Evolutionary conservation across 768 basidiomycete genomes (phyloP), one percentile per base, ranked within the genome.

Genomic region (Grammothele lineata): DNA sequence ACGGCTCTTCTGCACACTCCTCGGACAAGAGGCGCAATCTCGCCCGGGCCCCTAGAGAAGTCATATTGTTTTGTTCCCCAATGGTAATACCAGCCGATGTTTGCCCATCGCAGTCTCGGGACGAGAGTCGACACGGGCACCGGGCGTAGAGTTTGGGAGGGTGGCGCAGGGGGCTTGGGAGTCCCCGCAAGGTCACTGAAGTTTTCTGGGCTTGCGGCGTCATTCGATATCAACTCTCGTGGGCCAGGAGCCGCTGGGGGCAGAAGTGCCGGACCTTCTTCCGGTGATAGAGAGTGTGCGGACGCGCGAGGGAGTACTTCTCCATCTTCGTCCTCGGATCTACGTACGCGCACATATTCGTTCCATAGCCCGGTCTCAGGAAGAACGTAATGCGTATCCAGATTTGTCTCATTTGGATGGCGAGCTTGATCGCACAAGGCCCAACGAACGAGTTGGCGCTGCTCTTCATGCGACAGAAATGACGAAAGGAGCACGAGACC

Each of bases 51-150:
- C 43, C 75, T 81, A 1, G 80, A 76, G 55, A 96, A 93, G 59
- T 96, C 91, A 61, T 99, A 99, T 48, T 88, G 84, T 59, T 98
- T 99, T 23, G 82, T 88, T 3, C 90, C 88, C 95, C 95, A 97
- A 69, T 98, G 92, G 65, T 99, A 99, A 43, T 79, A 89, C 82
- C 88, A 89, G 9, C 95, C 95, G 40, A 99, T 86, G 58, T 95
- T 98, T 1, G 92, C 87, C 95, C 95, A 99, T 39, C 95, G 78
- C 39, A 99, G 63, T 62, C 89, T 93, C 5, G 71, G 72, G 14
- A 94, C 57, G 12, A 97, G 75, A 22, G 75, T 67, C 1, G 77
- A 77, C 2, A 79, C 68, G 3, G 65, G 62, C 7, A 70, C 62
- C 1, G 84, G 73, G 10, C 66, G 71, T 3, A 78, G 70, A 2